Evolutionary conservation across 371 early-diverging fungal genomes (phyloP), one percentile per base, ranked within the genome.

Genomic region (Syncephalis plumigaleata): DNA sequence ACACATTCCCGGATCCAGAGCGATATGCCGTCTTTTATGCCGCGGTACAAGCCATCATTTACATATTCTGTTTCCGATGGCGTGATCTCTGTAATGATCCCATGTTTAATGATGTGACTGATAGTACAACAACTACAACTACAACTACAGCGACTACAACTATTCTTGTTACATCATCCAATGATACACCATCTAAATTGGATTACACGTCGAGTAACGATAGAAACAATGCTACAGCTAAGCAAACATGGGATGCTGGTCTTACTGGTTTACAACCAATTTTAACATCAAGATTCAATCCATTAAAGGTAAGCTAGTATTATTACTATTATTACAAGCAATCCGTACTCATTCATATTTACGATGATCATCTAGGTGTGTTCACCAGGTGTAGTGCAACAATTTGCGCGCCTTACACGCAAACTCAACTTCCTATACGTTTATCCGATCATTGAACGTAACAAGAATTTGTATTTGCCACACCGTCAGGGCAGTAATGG

Each of bases 41-140:
- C 1, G 78, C 74, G n/a, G 75, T 85, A 7, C 93, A 94, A 56
- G 85, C 91, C 0, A 57, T 83, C 38, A 66, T 96, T 55, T 96
- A 93, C 56, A 75, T 91, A 7, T 91, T 91, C 44, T 91, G 91
- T 58, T 93, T 87, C 68, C 76, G 91, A n/a, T 91, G 91, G 89
- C 71, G 74, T 36, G 80, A 86, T 46, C 60, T 84, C 39, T 61
- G 75, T 50, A 57, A 50, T 20, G 65, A 27, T 22, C n/a, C 22
- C 21, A 26, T 26, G 27, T 22, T 18, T 2, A 50, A 53, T 11
- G 40, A 39, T n/a, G 49, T 21, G 22, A 42, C 15, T 21, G 22
- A 44, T n/a, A 26, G 15, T 16, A 31, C 17, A 11, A 20, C 20
- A 25, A 46, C 48, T 17, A 13, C 51, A 25, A 27, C 49, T 4